A percentile compares a stretch with the other conserved stretches of the same genome.
phyloP scores from a whole-genome alignment of 345 rosid species.

The Syzygium oleosum region DNA sequence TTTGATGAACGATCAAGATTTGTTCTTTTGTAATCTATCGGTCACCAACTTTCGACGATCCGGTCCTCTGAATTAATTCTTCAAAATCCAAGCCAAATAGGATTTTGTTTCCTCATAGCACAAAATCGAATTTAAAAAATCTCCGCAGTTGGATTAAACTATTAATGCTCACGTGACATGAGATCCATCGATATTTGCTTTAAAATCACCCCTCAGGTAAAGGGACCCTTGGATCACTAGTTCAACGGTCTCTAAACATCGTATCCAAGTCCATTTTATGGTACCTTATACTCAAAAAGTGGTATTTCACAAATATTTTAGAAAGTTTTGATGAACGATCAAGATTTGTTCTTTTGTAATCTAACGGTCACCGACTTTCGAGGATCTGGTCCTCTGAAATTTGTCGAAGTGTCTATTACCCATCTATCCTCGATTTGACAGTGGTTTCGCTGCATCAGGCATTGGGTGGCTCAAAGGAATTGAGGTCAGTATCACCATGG shows the following conservation, averaged over 20 bases:
- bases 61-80: no score
- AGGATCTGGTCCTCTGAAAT: background rate
- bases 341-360: background rate
- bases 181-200: background rate
- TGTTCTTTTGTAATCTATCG: no score
- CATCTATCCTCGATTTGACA: background rate
- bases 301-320: no score
- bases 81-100: background rate
- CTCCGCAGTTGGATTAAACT: no score
- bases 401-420: background rate
- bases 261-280: background rate
- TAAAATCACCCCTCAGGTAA: background rate
- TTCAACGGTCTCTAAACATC: background rate
- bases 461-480: background rate
- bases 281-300: no score
- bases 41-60: no score
- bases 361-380: background rate
- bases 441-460: background rate
- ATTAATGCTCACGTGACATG: background rate
- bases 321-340: no score
- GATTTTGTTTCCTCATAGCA: background rate
- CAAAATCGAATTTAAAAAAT: background rate
- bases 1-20: no score
- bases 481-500: background rate
- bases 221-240: background rate